Conservation (phyloP, 352 stramenopile species). For the Globisporangium takayamanum region DNA sequence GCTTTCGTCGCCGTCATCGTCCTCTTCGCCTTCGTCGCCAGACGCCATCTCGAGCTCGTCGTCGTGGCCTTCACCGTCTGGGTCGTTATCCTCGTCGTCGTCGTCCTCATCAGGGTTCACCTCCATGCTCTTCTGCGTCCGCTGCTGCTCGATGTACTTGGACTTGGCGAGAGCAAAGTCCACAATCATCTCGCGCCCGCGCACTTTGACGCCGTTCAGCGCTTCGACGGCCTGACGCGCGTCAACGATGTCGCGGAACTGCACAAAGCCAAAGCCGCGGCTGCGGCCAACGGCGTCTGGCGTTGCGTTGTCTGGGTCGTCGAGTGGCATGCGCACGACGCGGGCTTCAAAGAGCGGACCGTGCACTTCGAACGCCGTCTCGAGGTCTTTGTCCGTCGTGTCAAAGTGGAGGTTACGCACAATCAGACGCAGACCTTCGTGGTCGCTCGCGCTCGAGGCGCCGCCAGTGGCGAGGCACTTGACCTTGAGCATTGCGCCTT, state of each 20-base stretch:
- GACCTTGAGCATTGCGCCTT: slow-evolving; percentile 65
- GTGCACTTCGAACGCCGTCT: slow-evolving; percentile 60
- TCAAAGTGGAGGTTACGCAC: slow-evolving; percentile 83
- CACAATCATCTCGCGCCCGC: slow-evolving; percentile 80
- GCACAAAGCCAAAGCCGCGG: slow-evolving; percentile 80
- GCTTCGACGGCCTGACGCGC: slow-evolving; percentile 59
- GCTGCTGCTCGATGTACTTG: slow-evolving; percentile 73
- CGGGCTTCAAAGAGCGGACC: slow-evolving; percentile 62
- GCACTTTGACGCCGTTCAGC: slow-evolving; percentile 72
- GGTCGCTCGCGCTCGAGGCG: slow-evolving; percentile 23
- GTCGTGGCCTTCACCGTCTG: slow-evolving; percentile 28
- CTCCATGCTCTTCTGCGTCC: slow-evolving; percentile 26
- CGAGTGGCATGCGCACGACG: slow-evolving; percentile 70
- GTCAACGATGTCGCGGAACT: slow-evolving; percentile 62
- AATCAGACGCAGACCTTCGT: slow-evolving; percentile 67
- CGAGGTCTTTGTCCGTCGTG: slow-evolving; percentile 62
- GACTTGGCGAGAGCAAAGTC: slow-evolving; percentile 79
- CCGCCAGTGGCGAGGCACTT: slow-evolving; percentile 25
- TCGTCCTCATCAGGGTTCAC: slow-evolving; percentile 24
- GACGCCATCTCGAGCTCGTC: slow-evolving; percentile 46
- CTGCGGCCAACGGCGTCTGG: slow-evolving; percentile 48
- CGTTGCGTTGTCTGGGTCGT: slow-evolving; percentile 27
- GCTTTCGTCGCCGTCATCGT: slow-evolving; percentile 18
- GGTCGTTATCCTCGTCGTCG: slow-evolving; percentile 33
- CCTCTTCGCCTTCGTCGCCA: slow-evolving; percentile 34